phyloP scores from a whole-genome alignment of 257 asterid species.

The Nyctanthes arbortristis region DNA sequence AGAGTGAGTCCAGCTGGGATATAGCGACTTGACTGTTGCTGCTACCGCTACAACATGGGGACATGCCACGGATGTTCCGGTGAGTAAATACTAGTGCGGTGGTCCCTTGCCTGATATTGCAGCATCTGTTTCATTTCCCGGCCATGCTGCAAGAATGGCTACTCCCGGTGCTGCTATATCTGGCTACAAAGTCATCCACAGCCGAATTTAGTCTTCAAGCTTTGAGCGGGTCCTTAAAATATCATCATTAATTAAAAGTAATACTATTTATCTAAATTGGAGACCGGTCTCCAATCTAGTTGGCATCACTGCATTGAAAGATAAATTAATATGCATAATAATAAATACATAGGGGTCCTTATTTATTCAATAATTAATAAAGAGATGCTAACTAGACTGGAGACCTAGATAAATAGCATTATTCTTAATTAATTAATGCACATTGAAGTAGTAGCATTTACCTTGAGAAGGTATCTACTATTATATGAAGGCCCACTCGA shows the following conservation, averaged over 20 bases:
- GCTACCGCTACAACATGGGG: slow-evolving; percentile 79
- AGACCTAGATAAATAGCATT: too few species aligned
- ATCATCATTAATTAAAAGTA: too few species aligned
- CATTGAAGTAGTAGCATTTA: slow-evolving; percentile 16
- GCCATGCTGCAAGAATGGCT: slow-evolving; percentile 81
- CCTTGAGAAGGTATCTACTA: slow-evolving; percentile 61
- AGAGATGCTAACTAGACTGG: too few species aligned
- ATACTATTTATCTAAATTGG: too few species aligned
- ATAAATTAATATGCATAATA: too few species aligned
- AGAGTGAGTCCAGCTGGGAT: slow-evolving; percentile 66
- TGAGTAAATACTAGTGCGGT: slow-evolving; percentile 46
- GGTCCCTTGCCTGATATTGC: slow-evolving; percentile 34
- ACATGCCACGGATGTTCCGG: slow-evolving; percentile 93
- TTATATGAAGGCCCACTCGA: slow-evolving; percentile 56
- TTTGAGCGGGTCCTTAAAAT: background rate
- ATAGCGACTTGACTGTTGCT: slow-evolving; percentile 58
- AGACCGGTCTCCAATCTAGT: too few species aligned
- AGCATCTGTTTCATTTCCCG: slow-evolving; percentile 31
- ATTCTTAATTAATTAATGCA: too few species aligned
- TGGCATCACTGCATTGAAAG: too few species aligned
- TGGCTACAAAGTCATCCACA: slow-evolving; percentile 49
- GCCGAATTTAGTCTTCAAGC: too few species aligned
- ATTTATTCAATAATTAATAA: too few species aligned
- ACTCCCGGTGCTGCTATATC: slow-evolving; percentile 87
- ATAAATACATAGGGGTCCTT: too few species aligned